Evolutionary conservation across 139 green algal species (phyloP), one percentile per base, ranked within the genome.

Genomic region (Spirogloea muscicola): DNA sequence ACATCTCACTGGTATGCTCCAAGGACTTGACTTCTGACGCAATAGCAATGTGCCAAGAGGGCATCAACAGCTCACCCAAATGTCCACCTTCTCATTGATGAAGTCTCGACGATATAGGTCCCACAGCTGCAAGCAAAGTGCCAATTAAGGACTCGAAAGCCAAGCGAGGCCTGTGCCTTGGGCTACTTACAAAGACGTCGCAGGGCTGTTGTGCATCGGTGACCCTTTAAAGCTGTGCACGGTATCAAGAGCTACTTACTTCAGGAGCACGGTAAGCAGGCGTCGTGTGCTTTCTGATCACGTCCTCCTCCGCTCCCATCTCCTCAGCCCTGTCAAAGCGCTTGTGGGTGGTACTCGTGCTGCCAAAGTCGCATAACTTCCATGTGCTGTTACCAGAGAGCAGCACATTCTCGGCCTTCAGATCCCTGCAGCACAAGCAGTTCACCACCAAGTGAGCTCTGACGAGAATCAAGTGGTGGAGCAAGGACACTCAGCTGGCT

Each of bases 381-480:
- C 92, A 98, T 33, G 69, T 58, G 1, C 88, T 87, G 29, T 89
- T 81, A 29, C 52, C 31, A 6, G 83, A 83, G 57, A 84, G 85
- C 61, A 98, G 83, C 62, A 98, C 82, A 72, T 98, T 98, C 81
- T 98, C 93, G 40, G 88, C 88, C 77, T 98, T 96, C 36, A 97
- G 36, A 84, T 97, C 92, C 68, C 74, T 81, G 64, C 9, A 16
- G 41, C 16, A 77, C 58, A 3, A 66, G 29, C 13, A 2, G 29
- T 38, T 18, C 2, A 3, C 6, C 33, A 33, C 2, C 13, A 34
- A n/a, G 31, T 10, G 58, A 7, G 58, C 25, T 6, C 13, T 38
- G 1, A 40, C 33, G 51, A 3, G 29, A 66, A 33, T 29, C 25
- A 33, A n/a, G 33, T 38, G 29, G 3, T 29, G 25, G 58, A 34